Evolutionary conservation across 1,284 basidiomycete species (phyloP).

Genomic region (Amylostereum areolatum): DNA sequence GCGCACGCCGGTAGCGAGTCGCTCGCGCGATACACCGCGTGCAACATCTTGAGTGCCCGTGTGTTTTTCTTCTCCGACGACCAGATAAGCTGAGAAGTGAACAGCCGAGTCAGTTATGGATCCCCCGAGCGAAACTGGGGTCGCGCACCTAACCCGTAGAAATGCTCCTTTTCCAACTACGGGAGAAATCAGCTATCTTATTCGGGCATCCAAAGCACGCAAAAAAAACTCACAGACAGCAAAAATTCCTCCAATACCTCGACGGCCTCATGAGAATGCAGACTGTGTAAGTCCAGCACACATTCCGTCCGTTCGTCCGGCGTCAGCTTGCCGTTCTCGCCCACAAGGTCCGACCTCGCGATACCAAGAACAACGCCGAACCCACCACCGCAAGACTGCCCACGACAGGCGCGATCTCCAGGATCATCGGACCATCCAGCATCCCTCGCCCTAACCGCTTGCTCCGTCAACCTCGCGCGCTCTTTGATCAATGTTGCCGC

Average conservation of each 20-base stretch:
- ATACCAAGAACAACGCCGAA: constrained; percentile 85
- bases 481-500: constrained; percentile 79
- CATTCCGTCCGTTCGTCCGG: constrained; percentile 81
- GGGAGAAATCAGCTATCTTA: constrained; percentile 4
- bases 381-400: constrained; percentile 75
- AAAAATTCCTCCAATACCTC: constrained; percentile 91
- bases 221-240: constrained; percentile 57
- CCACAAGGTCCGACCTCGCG: constrained; percentile 48
- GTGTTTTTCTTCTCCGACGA: constrained; percentile 96
- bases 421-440: constrained; percentile 79
- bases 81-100: constrained; percentile 62
- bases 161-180: constrained; percentile 82
- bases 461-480: constrained; percentile 69
- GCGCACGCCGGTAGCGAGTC: constrained; percentile 79
- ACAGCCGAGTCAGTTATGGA: constrained; percentile 10
- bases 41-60: constrained; percentile 81
- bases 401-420: constrained; percentile 69
- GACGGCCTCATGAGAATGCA: constrained; percentile 89
- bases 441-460: constrained; percentile 68
- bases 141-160: constrained; percentile 71
- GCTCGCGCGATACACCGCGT: constrained; percentile 75
- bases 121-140: not conserved
- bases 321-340: constrained; percentile 49
- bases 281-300: constrained; percentile 78
- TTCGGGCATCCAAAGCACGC: constrained; percentile 2